Conservation (phyloP, 495 filamentous ascomycete genomes). For the Hypoxylon cercidicola region DNA sequence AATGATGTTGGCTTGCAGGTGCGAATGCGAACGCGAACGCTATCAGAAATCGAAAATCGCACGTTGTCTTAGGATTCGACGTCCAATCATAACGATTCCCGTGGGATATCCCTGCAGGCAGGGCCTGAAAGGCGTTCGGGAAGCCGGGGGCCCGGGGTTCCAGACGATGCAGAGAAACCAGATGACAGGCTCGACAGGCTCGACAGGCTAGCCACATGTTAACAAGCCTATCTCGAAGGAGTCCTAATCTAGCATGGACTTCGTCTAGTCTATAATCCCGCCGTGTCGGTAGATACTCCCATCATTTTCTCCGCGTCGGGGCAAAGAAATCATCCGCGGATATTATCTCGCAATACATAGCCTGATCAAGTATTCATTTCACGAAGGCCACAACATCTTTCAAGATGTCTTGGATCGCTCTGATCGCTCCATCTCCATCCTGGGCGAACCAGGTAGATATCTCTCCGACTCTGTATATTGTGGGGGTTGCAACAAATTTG, state of each 20-base stretch:
- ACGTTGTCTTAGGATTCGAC: neutral
- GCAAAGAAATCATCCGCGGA: conserved; percentile 9
- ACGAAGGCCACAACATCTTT: conserved; percentile 4
- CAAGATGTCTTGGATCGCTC: conserved; percentile 5
- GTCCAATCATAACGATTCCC: conserved; percentile 29
- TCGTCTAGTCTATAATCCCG: conserved; percentile 29
- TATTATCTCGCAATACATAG: conserved; percentile 12
- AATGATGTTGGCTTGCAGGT: neutral
- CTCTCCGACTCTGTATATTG: conserved; percentile 18
- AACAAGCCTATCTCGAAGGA: conserved; percentile 6
- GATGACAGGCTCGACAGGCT: too few species aligned
- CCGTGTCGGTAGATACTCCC: conserved; percentile 17
- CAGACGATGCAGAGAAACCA: too few species aligned
- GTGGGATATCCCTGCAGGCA: neutral
- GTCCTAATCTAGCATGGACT: conserved; percentile 38
- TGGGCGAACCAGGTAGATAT: conserved; percentile 4
- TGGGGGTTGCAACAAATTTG: neutral
- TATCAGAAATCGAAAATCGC: neutral
- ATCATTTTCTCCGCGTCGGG: conserved; percentile 14
- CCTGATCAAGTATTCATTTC: conserved; percentile 31
- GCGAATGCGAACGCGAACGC: neutral
- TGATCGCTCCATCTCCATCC: too few species aligned
- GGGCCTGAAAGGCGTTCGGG: too few species aligned
- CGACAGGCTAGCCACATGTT: conserved; percentile 2
- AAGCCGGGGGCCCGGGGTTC: too few species aligned